Conservation (phyloP, 2,329 filamentous ascomycete species). For the Pyrenophora teres region DNA sequence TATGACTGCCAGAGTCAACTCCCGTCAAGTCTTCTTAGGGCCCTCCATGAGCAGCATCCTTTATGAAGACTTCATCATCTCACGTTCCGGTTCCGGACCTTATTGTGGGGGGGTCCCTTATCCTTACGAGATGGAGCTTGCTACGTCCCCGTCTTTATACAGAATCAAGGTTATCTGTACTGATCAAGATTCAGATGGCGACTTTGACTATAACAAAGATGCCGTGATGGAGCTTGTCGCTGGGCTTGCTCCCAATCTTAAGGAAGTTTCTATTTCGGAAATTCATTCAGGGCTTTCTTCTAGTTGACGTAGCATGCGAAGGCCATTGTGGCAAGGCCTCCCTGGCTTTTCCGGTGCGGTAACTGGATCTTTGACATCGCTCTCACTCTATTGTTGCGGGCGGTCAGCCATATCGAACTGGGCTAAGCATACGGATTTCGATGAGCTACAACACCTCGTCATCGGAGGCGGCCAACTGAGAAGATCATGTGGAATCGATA, state of each 20-base stretch:
- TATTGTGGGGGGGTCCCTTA: conserved; percentile 24
- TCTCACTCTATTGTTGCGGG: background rate
- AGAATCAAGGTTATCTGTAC: conserved; percentile 17
- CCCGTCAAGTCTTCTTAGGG: conserved; percentile 21
- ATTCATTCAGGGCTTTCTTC: background rate
- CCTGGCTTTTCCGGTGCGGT: background rate
- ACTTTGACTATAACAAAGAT: conserved; percentile 26
- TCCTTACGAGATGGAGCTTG: conserved; percentile 30
- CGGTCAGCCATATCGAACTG: conserved; percentile 11
- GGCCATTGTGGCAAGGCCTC: background rate
- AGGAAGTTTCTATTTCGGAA: conserved; percentile 18
- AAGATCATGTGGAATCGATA: conserved; percentile 8
- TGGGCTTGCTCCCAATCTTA: conserved; percentile 29
- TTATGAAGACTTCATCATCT: conserved; percentile 26
- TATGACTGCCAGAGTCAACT: conserved; percentile 29
- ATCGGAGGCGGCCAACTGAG: conserved; percentile 1
- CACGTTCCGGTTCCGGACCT: conserved; percentile 25
- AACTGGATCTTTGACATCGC: background rate
- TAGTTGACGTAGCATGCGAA: background rate
- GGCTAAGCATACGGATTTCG: conserved; percentile 24
- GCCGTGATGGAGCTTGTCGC: conserved; percentile 10
- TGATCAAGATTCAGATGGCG: conserved; percentile 19
- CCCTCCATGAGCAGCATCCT: conserved; percentile 15
- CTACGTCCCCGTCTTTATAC: conserved; percentile 23
- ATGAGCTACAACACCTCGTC: conserved; percentile 19